These are phyloP conservation scores for Piper longum DNA, from an alignment of 164 flowering plant genomes.

Conservation along the genomic window DNA sequence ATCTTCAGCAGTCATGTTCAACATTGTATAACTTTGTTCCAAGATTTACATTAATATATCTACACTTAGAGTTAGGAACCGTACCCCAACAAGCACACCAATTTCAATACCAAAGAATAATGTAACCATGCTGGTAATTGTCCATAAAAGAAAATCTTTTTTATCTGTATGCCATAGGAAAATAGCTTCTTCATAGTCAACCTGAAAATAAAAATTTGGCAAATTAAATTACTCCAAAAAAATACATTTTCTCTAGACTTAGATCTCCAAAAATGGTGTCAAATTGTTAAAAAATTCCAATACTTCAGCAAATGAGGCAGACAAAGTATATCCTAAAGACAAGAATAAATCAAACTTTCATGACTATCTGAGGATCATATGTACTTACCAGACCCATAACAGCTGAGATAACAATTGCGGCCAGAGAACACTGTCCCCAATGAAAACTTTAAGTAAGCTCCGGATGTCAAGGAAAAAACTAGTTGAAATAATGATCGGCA, in stretches of 20 bases:
- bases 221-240: background rate
- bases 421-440: constrained; percentile 71
- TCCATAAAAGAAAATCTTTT: constrained; percentile 92
- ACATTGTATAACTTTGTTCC: too few relatives aligned
- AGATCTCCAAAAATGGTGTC: background rate
- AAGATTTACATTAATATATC: too few relatives aligned
- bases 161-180: constrained; percentile 89
- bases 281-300: background rate
- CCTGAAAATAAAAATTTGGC: constrained; percentile 30
- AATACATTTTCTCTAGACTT: too few relatives aligned
- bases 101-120: constrained; percentile 92
- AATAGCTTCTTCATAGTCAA: constrained; percentile 93
- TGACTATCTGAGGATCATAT: background rate
- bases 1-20: too few relatives aligned
- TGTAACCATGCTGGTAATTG: constrained; percentile 52
- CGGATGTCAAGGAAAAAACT: background rate
- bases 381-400: constrained; percentile 80
- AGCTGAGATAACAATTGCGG: constrained; percentile 96
- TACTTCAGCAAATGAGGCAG: background rate
- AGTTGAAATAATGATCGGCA: background rate
- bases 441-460: background rate
- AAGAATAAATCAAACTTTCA: background rate
- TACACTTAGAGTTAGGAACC: constrained; percentile 4
- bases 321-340: background rate
- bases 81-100: constrained; percentile 92